These are phyloP conservation scores for Pichia kluyveri DNA, from an alignment of 805 yeast genomes.

Conservation along the genomic window DNA sequence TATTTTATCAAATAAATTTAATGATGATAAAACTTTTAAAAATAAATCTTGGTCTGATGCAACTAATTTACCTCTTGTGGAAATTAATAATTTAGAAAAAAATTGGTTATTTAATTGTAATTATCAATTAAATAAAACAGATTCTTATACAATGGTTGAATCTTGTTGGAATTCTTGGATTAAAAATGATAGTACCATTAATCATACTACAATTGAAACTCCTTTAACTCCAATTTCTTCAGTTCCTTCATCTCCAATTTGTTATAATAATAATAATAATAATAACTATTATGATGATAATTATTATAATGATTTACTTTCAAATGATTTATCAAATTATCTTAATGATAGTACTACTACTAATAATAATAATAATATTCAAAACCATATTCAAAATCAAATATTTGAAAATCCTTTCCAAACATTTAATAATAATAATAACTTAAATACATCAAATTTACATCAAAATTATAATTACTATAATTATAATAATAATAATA, in stretches of 20 bases:
- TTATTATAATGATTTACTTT: neutral
- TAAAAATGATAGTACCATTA: constrained; percentile 8
- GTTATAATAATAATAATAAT: neutral
- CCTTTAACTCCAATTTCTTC: constrained; percentile 18
- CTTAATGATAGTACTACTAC: neutral
- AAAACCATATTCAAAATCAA: constrained; percentile 11
- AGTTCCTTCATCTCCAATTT: constrained; percentile 17
- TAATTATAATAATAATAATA: neutral
- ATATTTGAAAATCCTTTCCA: constrained; percentile 21
- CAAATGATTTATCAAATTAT: no score
- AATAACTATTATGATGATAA: neutral
- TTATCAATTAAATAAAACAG: constrained; percentile 26
- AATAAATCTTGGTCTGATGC: constrained; percentile 95
- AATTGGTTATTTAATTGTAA: constrained; percentile 31
- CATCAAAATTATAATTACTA: constrained; percentile 1
- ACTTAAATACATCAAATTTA: neutral
- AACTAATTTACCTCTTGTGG: constrained; percentile 60
- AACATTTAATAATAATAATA: constrained; percentile 6
- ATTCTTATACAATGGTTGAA: constrained; percentile 25
- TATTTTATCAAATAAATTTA: constrained; percentile 84
- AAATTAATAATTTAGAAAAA: constrained; percentile 60
- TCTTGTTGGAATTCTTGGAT: constrained; percentile 31
- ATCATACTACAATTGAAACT: constrained; percentile 14
- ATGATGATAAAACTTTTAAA: constrained; percentile 94
- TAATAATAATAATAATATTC: neutral